Conservation (phyloP, 768 basidiomycete species). For the Leccinum aurantiacum region DNA sequence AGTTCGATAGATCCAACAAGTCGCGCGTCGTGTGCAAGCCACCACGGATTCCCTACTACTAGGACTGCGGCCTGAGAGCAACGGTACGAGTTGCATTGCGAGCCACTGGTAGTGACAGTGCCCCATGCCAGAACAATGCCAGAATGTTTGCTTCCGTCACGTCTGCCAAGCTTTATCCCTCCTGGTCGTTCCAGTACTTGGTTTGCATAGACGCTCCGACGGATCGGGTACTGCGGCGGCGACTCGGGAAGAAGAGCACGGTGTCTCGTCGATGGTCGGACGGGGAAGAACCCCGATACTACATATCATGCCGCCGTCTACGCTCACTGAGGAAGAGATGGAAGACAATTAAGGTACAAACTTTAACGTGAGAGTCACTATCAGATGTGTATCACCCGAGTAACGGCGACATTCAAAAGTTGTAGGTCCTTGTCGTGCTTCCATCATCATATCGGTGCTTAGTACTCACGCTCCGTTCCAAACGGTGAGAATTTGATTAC, state of each 20-base stretch:
- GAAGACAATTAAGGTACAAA: neutral
- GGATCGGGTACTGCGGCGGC: neutral
- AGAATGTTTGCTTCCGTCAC: neutral
- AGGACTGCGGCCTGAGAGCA: neutral
- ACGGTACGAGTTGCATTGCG: too few species aligned
- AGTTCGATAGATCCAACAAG: neutral
- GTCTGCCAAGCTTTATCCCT: neutral
- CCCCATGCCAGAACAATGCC: too few species aligned
- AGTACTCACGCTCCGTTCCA: neutral
- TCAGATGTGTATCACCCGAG: neutral
- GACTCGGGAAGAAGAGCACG: neutral
- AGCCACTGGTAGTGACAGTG: neutral
- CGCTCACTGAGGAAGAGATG: neutral
- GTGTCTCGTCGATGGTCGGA: neutral
- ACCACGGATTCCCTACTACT: neutral
- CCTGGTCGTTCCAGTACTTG: neutral
- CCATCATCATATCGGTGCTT: neutral
- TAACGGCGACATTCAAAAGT: neutral
- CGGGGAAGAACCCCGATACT: too few species aligned
- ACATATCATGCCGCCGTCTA: too few species aligned
- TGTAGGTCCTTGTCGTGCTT: neutral
- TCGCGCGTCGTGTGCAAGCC: neutral
- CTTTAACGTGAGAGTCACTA: neutral
- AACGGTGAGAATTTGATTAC: neutral
- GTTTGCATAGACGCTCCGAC: neutral